Percentiles rank a stretch among this genome's conserved stretches.
Conservation (phyloP, 2,329 filamentous ascomycete genomes). For the Sporothrix brasiliensis region DNA sequence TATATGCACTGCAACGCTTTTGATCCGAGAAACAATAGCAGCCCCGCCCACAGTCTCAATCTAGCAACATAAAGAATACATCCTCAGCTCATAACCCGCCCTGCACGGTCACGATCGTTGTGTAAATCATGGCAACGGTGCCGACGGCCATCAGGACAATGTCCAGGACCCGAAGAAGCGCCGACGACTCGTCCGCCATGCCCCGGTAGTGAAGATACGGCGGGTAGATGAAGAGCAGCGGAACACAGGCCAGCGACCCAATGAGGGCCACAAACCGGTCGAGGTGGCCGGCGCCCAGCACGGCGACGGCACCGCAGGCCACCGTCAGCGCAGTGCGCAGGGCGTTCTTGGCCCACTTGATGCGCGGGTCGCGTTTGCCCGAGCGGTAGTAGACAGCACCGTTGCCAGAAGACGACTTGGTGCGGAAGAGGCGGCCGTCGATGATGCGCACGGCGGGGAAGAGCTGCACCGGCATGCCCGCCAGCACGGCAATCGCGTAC, state of each 20-base stretch:
- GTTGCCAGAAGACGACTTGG: neutral
- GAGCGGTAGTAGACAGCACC: conserved; percentile 49
- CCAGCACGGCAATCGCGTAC: conserved; percentile 73
- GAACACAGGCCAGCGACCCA: conserved; percentile 73
- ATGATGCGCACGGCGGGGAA: conserved; percentile 74
- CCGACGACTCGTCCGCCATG: conserved; percentile 56
- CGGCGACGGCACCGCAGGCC: conserved; percentile 63
- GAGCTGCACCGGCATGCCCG: conserved; percentile 72
- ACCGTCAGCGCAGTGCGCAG: conserved; percentile 62
- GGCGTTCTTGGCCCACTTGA: conserved; percentile 77
- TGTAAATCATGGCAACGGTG: conserved; percentile 66
- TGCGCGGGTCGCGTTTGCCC: conserved; percentile 64
- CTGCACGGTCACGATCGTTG: conserved; percentile 61
- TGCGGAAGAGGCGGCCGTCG: conserved; percentile 66
- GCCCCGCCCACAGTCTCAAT: too few relatives aligned
- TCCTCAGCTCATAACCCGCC: conserved; percentile 1
- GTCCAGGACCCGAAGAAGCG: conserved; percentile 57
- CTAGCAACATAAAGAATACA: neutral
- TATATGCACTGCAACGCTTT: neutral
- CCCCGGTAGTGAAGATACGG: conserved; percentile 70
- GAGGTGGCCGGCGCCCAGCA: conserved; percentile 67
- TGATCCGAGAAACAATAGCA: too few relatives aligned
- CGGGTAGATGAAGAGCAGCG: conserved; percentile 76
- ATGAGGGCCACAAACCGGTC: conserved; percentile 77
- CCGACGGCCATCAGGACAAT: conserved; percentile 20